Evolutionary conservation across 371 early-diverging fungal genomes (phyloP).

Genomic region (Haplosporangium sp.): DNA sequence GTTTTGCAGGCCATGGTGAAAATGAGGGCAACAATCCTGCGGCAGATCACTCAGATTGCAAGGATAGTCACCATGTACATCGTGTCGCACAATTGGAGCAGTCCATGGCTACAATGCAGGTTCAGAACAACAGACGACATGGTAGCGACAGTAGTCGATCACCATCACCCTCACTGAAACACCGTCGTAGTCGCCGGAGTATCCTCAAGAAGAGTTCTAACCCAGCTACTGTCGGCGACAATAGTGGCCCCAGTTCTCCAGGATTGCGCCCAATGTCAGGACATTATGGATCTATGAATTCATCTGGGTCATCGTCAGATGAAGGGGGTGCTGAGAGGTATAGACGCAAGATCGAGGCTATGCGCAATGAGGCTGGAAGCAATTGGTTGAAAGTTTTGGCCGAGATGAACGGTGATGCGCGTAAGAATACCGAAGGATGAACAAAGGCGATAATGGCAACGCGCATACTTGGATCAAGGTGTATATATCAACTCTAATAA

Average conservation of each 20-base stretch:
- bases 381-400: constrained; percentile 71
- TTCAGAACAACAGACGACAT: background rate
- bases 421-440: constrained; percentile 4
- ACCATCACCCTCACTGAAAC: constrained; percentile 4
- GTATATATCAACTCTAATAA: background rate
- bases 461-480: no score
- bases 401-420: constrained; percentile 59
- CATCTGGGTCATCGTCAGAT: constrained; percentile 20
- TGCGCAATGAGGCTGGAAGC: constrained; percentile 70
- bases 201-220: constrained; percentile 12
- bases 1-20: constrained; percentile 9
- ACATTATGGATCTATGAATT: no score
- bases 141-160: background rate
- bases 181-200: constrained; percentile 1
- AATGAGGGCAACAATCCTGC: constrained; percentile 1
- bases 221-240: background rate
- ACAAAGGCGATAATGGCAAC: no score
- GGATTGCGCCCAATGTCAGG: constrained; percentile 17
- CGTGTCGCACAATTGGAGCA: constrained; percentile 27
- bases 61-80: constrained; percentile 21
- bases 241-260: background rate
- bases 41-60: constrained; percentile 15
- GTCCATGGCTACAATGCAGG: constrained; percentile 23
- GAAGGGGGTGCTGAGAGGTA: constrained; percentile 56
- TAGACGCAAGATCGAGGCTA: constrained; percentile 66